These are phyloP conservation scores for Dissoconium aciculare DNA, from an alignment of 2,329 filamentous ascomycete genomes.

Conservation along the genomic window DNA sequence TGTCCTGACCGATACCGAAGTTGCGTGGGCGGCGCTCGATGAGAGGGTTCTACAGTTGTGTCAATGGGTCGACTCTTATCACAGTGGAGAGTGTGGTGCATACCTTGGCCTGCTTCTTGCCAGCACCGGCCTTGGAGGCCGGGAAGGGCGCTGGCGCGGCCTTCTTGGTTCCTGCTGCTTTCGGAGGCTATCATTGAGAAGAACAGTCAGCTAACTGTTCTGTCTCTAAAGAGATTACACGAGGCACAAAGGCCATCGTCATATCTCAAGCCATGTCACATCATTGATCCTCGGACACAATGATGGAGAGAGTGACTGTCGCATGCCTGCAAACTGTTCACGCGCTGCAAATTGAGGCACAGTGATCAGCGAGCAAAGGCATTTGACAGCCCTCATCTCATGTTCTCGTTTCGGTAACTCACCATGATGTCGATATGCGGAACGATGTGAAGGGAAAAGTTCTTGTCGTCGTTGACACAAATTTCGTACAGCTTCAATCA, in stretches of 20 bases:
- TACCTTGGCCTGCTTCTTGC: slow-evolving; percentile 96
- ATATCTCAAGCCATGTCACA: slow-evolving; percentile 38
- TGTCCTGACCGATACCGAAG: slow-evolving; percentile 97
- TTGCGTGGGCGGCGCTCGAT: slow-evolving; percentile 96
- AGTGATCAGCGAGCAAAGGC: slow-evolving; percentile 16
- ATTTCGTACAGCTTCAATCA: too few relatives aligned
- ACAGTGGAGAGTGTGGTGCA: slow-evolving; percentile 26
- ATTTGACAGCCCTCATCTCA: too few relatives aligned
- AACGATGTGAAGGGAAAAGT: slow-evolving; percentile 3
- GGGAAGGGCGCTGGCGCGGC: slow-evolving; percentile 93
- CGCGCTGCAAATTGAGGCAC: slow-evolving; percentile 7
- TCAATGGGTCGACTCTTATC: slow-evolving; percentile 8
- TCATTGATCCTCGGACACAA: slow-evolving; percentile 14
- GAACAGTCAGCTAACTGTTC: slow-evolving; percentile 95
- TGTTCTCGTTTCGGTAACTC: too few relatives aligned
- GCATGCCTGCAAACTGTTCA: slow-evolving; percentile 12
- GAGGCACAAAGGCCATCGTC: slow-evolving; percentile 39
- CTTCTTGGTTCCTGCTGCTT: slow-evolving; percentile 71
- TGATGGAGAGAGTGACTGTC: slow-evolving; percentile 13
- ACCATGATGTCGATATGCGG: slow-evolving; percentile 14
- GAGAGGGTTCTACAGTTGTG: slow-evolving; percentile 68
- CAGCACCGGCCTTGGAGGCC: slow-evolving; percentile 68
- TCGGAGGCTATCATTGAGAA: slow-evolving; percentile 99
- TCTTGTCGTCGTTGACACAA: slow-evolving; percentile 4
- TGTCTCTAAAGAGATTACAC: slow-evolving; percentile 69